Evolutionary conservation across 1,139 yeast species (phyloP), one percentile per base, ranked within the genome.

Genomic region (Hanseniaspora gamundiae): DNA sequence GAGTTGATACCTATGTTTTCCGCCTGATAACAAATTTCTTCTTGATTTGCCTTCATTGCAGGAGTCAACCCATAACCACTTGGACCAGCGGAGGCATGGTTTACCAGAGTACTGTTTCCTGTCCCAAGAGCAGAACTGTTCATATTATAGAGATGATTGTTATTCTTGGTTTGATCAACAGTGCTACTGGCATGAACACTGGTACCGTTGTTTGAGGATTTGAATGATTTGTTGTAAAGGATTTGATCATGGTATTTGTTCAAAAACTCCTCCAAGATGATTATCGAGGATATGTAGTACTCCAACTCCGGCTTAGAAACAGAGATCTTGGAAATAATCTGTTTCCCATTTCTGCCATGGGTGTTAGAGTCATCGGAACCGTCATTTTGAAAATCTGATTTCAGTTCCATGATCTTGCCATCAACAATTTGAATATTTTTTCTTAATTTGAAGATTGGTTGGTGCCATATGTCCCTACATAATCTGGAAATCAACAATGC

Each of bases 1-100:
- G 96, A 78, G 27, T 81, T 79, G 52, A 91, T 76, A 9, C 95
- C 95, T 54, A 88, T 78, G 55, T 85, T 91, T 58, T 91, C 98
- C 1, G 95, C 95, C 61, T 33, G 36, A 19, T 17, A 33, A 17
- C 22, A 17, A 52, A 57, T 54, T 59, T 70, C 59, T 60, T 69
- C 59, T 52, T 68, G 48, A 58, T 67, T 57, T 35, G 52, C 57
- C 11, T 49, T 43, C 9, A 57, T 51, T 29, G 56, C 59, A 39
- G 57, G 53, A 7, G n/a, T 28, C 7, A n/a, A 10, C 41, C 63
- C 57, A 39, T 55, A 56, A 14, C 70, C 64, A n/a, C 69, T 62
- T 5, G 67, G 58, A 47, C 80, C 70, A 2, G 85, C 84, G 22
- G 82, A 83, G 4, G 35, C 14, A 30, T 16, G 19, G 17, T 16